Base-by-base conservation (phyloP, 192 early-diverging fungal genomes). In the Rhizophagus clarus region DNA sequence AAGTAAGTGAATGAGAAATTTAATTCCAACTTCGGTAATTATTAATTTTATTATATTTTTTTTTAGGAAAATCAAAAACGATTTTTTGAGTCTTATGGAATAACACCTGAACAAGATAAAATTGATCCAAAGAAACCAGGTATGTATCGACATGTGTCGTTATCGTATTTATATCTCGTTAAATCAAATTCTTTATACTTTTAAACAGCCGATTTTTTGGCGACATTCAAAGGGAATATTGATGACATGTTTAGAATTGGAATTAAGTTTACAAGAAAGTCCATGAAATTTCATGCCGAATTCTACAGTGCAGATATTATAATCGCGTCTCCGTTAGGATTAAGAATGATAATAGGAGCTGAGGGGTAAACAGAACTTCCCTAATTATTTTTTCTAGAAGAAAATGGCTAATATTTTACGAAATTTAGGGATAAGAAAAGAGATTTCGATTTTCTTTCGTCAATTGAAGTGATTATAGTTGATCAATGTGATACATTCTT, bases 211-310 rank as follows among this genome's bases (percentile, higher is more conserved):
- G 97, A 99, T 81, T 96, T 88, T 83, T 84, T 91, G 76, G 86
- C 88, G 62, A 96, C 91, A 15, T 99, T 99, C 87, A 89, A 85
- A 9, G 98, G 97, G 61, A 98, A 98, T 84, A 95, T 96, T 81
- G 98, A 98, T 81, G 98, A 99, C 83, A 91, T 91, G 61, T 99
- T 99, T 85, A 88, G 96, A 26, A 87, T 98, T 63, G 98, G 97
- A 9, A 86, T 99, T 78, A 95, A 97, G 83, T 93, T 98, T 71
- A 89, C 93, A 7, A 88, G 94, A 56, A 96, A 93, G 83, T 88
- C 95, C 22, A 87, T 97, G 81, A 97, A 96, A 80, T 84, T 98
- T 28, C 98, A 92, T 80, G 84, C 94, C 3, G 89, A 94, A 45
- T 98, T 98, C 79, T 99, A 97, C 83, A 87, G 87, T 17, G 90